A percentile compares a stretch with the other conserved stretches of the same genome.
Conservation (phyloP, 495 filamentous ascomycete species). For the Parathielavia hyrcaniae region DNA sequence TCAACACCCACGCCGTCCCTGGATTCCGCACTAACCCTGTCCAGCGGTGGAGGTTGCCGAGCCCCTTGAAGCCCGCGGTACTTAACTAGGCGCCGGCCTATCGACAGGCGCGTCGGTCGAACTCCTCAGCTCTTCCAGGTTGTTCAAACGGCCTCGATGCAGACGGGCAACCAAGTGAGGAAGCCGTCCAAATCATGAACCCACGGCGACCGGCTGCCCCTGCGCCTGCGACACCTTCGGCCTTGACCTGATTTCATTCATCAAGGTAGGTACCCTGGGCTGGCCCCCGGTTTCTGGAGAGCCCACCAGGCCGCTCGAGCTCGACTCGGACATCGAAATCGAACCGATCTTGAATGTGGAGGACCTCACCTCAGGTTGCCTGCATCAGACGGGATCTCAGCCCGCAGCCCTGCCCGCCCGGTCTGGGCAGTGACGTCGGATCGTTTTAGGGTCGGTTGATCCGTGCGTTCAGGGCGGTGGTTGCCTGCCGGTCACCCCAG, state of each 20-base stretch:
- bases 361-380: background rate
- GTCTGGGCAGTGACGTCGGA: conserved; percentile 9
- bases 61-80: background rate
- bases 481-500: conserved; percentile 13
- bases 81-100: conserved; percentile 1
- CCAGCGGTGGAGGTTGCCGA: background rate
- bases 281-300: background rate
- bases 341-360: background rate
- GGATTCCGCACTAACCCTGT: background rate
- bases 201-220: background rate
- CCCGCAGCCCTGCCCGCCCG: too few species aligned
- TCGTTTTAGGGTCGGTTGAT: conserved; percentile 1
- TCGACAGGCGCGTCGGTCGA: background rate
- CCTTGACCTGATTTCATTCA: background rate
- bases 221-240: conserved; percentile 1
- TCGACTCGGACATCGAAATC: background rate
- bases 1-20: conserved; percentile 10
- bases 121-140: background rate
- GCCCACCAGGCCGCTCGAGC: background rate
- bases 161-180: background rate
- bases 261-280: background rate
- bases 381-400: too few species aligned
- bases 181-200: background rate
- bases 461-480: background rate
- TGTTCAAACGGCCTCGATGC: background rate